Conservation (phyloP, 768 basidiomycete species). For the Dioszegia hungarica region DNA sequence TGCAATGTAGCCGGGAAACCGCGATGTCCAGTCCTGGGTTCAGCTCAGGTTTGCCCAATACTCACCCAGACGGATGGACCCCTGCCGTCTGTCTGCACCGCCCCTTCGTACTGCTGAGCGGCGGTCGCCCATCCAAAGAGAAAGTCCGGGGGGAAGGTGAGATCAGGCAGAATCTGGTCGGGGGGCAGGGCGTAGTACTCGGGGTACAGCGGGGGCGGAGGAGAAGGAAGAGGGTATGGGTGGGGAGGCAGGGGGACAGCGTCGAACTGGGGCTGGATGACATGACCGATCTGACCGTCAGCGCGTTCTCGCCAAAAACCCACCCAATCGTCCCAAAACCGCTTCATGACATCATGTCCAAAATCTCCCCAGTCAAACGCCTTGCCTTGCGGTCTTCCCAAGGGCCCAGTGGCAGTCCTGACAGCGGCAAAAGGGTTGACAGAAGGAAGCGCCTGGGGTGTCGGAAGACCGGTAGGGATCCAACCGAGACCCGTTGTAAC, state of each 20-base stretch:
- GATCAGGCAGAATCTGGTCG: slow-evolving; percentile 52
- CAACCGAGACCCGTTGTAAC: slow-evolving; percentile 8
- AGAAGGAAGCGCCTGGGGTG: not conserved
- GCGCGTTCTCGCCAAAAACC: not conserved
- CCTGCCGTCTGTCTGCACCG: slow-evolving; percentile 38
- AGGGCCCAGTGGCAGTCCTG: slow-evolving; percentile 4
- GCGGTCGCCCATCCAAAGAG: slow-evolving; percentile 57
- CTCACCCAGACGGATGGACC: slow-evolving; percentile 50
- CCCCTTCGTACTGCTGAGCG: slow-evolving; percentile 58
- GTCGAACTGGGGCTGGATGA: slow-evolving; percentile 10
- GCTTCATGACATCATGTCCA: not conserved
- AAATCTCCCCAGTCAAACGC: slow-evolving; percentile 7
- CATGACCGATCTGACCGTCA: slow-evolving; percentile 6
- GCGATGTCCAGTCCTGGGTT: slow-evolving; percentile 12
- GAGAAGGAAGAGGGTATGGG: slow-evolving; percentile 13
- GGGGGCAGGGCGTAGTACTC: slow-evolving; percentile 36
- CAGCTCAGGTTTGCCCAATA: slow-evolving; percentile 54
- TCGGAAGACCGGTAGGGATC: slow-evolving; percentile 5
- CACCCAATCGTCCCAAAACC: slow-evolving; percentile 20
- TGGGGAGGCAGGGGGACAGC: slow-evolving; percentile 9
- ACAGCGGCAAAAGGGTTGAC: slow-evolving; percentile 7
- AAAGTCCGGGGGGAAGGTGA: slow-evolving; percentile 55
- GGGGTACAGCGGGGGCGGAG: slow-evolving; percentile 14
- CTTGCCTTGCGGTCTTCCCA: slow-evolving; percentile 1
- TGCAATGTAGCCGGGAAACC: slow-evolving; percentile 16